Percentiles rank a stretch among this genome's conserved stretches.
Conservation (phyloP, 306 rosid genomes). For the Alnus glutinosa region DNA sequence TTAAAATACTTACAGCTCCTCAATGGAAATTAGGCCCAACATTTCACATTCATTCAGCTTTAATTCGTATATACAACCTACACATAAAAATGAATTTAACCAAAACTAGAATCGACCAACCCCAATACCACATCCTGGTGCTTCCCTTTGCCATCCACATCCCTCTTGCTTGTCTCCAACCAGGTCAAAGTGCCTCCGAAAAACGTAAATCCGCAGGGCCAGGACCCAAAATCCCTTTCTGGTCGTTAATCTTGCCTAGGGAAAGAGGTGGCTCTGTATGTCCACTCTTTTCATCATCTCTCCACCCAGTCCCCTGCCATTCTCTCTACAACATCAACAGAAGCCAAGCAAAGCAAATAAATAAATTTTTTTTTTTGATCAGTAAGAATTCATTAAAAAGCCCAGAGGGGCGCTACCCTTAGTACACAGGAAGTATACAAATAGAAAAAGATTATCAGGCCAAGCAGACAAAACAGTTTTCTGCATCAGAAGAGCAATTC, state of each 20-base stretch:
- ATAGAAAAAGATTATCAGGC: conserved; percentile 5
- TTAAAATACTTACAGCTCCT: too few relatives aligned
- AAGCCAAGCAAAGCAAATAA: conserved; percentile 10
- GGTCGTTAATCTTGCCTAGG: conserved; percentile 89
- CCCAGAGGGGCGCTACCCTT: too few relatives aligned
- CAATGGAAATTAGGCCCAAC: too few relatives aligned
- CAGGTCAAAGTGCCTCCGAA: conserved; percentile 68
- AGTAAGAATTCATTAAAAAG: too few relatives aligned
- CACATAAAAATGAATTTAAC: too few relatives aligned
- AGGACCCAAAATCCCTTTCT: conserved; percentile 95
- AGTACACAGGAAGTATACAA: background rate
- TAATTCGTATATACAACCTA: too few relatives aligned
- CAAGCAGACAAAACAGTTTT: too few relatives aligned
- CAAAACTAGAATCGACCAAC: too few relatives aligned
- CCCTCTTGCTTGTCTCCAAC: conserved; percentile 19
- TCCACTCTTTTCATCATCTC: conserved; percentile 70
- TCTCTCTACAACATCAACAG: conserved; percentile 39
- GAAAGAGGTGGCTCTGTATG: conserved; percentile 54
- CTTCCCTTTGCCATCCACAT: conserved; percentile 1
- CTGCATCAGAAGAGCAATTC: too few relatives aligned
- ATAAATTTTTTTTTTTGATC: background rate
- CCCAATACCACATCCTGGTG: background rate
- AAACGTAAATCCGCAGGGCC: conserved; percentile 97
- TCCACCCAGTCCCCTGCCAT: conserved; percentile 61
- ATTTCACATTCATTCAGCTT: too few relatives aligned